These are phyloP conservation scores for Aureobasidium lini DNA, from an alignment of 2,329 filamentous ascomycete genomes.

Conservation along the genomic window DNA sequence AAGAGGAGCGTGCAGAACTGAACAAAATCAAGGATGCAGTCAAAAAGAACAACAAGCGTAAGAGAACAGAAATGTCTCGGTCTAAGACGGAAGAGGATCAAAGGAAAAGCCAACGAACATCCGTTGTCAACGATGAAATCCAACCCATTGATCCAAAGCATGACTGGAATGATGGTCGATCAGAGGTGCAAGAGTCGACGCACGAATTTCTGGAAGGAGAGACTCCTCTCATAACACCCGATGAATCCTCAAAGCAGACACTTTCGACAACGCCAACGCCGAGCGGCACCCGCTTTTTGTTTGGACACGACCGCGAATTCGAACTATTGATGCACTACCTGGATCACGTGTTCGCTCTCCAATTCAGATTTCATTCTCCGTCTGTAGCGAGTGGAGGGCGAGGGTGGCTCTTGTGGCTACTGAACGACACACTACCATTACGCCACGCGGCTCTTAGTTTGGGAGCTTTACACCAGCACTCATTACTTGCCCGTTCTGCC, in stretches of 20 bases:
- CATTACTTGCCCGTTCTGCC: neutral
- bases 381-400: neutral
- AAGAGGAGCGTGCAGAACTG: neutral
- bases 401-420: constrained; percentile 10
- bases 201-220: neutral
- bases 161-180: neutral
- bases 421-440: constrained; percentile 10
- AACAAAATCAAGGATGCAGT: constrained; percentile 2
- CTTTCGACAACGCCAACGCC: neutral
- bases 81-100: neutral
- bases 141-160: neutral
- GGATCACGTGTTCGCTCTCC: constrained; percentile 12
- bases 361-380: constrained; percentile 7
- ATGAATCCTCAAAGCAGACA: neutral
- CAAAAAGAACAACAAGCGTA: constrained; percentile 5
- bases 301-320: neutral
- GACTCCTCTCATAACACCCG: too few relatives aligned
- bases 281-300: neutral
- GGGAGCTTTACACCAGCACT: constrained; percentile 12
- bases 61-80: neutral
- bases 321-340: constrained; percentile 15
- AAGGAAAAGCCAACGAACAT: neutral
- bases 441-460: constrained; percentile 10
- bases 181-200: neutral
- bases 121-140: neutral